Evolutionary conservation across 352 stramenopile species (phyloP), one percentile per base, ranked within the genome.

Genomic region (Pythium utonaiense): DNA sequence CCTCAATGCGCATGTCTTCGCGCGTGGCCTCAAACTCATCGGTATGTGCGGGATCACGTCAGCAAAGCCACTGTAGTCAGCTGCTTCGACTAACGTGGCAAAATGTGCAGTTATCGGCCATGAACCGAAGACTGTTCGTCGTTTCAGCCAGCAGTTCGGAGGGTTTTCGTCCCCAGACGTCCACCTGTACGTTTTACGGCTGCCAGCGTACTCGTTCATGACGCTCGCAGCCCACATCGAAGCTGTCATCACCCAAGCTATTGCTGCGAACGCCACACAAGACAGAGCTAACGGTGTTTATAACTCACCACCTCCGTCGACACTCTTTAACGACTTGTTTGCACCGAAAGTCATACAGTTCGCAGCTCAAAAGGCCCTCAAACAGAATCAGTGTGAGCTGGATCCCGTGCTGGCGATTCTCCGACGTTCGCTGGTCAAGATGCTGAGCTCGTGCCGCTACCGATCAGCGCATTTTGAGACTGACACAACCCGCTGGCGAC

Each of bases 331-430:
- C 10, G 60, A 58, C 19, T 28, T 67, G 13, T 47, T 62, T 24
- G 60, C 53, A 9, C 49, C 34, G 4, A 40, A 62, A 31, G 60
- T 36, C 17, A 16, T 67, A n/a, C 44, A 67, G 24, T 45, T 67
- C 10, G 53, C 50, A 3, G 44, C 53, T 1, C 53, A 50, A 31
- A 67, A 67, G 30, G 53, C 53, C 7, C 31, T 44, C 3, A 61
- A 62, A 45, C 24, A 56, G n/a, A 31, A 31, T 0, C 19, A 57
- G 34, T 67, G 53, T 21, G 53, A 67, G 22, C 40, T 67, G 10
- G 53, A 57, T 1, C 36, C 53, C 6, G 60, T 59, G n/a, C 17
- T 67, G 7, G 19, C 14, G 17, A 34, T 67, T 1, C 10, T 62
- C 1, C 53, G 33, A 13, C 36, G n/a, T 7, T 53, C 49, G 16